phyloP scores from a whole-genome alignment of 2,329 filamentous ascomycete species.

The Microthyrium microscopicum region DNA sequence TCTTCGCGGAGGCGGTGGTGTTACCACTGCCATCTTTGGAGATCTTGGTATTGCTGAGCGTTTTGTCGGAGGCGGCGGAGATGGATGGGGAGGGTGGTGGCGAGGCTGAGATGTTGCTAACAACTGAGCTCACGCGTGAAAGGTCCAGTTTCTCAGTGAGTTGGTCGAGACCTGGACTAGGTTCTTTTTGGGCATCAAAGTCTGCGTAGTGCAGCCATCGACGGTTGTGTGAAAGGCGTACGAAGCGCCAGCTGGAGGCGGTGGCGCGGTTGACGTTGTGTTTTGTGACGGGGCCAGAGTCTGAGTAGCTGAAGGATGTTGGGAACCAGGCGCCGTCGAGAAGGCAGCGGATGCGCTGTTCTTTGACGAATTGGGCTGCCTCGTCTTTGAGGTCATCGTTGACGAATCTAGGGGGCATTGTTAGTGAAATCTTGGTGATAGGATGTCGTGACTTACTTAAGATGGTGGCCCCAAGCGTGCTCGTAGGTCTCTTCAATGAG shows the following conservation, averaged over 20 bases:
- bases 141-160: conserved; percentile 76
- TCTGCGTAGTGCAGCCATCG: conserved; percentile 81
- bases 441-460: conserved; percentile 31
- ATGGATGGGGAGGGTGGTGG: conserved; percentile 29
- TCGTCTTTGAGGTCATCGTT: conserved; percentile 82
- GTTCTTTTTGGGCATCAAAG: conserved; percentile 50
- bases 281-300: conserved; percentile 27
- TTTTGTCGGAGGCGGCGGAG: conserved; percentile 10
- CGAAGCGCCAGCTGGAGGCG: conserved; percentile 58
- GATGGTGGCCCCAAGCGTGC: conserved; percentile 81
- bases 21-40: conserved; percentile 14
- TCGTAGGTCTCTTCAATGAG: conserved; percentile 82
- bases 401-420: conserved; percentile 40
- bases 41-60: background rate
- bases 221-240: conserved; percentile 77
- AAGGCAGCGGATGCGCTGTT: conserved; percentile 82
- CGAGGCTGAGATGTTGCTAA: conserved; percentile 71
- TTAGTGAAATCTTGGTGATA: background rate
- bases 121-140: conserved; percentile 74
- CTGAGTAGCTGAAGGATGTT: conserved; percentile 32
- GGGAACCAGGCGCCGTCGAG: conserved; percentile 83
- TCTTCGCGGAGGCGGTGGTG: conserved; percentile 51
- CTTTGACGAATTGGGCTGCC: conserved; percentile 88
- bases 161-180: conserved; percentile 57
- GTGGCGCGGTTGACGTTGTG: conserved; percentile 23